phyloP scores from a whole-genome alignment of 257 asterid species.

The Jasminum sambac region DNA sequence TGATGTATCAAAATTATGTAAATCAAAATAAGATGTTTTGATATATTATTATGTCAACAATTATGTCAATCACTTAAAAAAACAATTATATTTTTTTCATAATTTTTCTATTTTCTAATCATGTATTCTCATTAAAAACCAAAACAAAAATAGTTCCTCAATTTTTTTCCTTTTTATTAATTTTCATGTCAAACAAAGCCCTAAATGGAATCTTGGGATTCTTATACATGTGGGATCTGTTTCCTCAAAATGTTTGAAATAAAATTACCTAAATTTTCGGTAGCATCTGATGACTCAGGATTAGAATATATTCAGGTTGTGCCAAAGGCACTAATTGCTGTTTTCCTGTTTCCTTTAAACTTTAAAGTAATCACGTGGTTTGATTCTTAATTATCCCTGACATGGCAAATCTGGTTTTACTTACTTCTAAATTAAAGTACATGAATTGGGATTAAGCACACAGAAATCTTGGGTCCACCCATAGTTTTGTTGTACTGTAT shows the following conservation, averaged over 20 bases:
- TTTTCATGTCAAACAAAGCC: too few species aligned
- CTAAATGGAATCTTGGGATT: constrained; percentile 4
- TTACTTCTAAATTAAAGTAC: neutral
- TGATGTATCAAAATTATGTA: too few species aligned
- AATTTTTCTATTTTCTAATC: too few species aligned
- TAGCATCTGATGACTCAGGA: neutral
- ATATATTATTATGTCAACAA: too few species aligned
- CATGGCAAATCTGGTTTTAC: constrained; percentile 1
- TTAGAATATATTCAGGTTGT: neutral
- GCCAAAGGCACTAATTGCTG: constrained; percentile 19
- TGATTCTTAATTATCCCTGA: constrained; percentile 18
- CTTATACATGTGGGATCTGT: neutral
- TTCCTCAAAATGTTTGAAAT: neutral
- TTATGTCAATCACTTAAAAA: too few species aligned
- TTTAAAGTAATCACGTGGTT: constrained; percentile 14
- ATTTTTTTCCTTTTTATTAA: neutral
- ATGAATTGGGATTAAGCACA: constrained; percentile 21
- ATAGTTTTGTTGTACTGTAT: constrained; percentile 32
- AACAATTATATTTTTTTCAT: too few species aligned
- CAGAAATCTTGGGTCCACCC: constrained; percentile 37
- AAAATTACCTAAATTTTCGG: neutral
- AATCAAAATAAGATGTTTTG: too few species aligned
- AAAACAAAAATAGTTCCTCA: too few species aligned
- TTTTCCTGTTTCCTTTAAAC: neutral
- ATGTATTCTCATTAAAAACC: too few species aligned